Conservation (phyloP, 75 land plant genomes). For the Adiantum capillusveneris region DNA sequence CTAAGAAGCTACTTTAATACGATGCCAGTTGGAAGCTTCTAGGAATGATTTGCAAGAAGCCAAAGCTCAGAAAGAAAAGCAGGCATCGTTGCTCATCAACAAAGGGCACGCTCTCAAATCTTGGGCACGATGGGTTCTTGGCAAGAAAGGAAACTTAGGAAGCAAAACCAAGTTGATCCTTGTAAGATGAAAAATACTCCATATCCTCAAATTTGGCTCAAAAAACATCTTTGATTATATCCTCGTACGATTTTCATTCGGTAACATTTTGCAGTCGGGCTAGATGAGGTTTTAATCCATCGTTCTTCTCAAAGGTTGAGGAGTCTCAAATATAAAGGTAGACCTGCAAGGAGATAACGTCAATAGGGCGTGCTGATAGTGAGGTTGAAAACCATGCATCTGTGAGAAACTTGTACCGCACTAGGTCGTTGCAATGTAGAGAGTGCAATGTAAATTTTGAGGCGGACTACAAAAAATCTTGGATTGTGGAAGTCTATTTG, state of each 20-base stretch:
- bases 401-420: conserved; percentile 52
- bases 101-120: too few species aligned
- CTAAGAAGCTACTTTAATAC: too few species aligned
- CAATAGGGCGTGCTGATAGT: conserved; percentile 40
- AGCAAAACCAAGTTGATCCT: conserved; percentile 87
- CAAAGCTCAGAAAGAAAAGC: too few species aligned
- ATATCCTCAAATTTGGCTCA: conserved; percentile 22
- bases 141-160: too few species aligned
- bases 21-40: too few species aligned
- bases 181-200: conserved; percentile 77
- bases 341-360: conserved; percentile 36
- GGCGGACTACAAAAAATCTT: conserved; percentile 3
- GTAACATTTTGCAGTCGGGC: conserved; percentile 55
- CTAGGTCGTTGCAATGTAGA: not conserved
- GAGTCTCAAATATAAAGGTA: conserved; percentile 50
- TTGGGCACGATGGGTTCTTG: too few species aligned
- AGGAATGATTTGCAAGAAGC: too few species aligned
- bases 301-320: conserved; percentile 65
- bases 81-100: too few species aligned
- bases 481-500: conserved; percentile 7
- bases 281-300: conserved; percentile 68
- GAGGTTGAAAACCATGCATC: conserved; percentile 38
- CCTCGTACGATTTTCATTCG: conserved; percentile 64
- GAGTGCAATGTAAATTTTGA: not conserved
- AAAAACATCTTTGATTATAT: conserved; percentile 65